Percentiles rank a stretch among this genome's conserved stretches.
Evolutionary conservation across 179 eudicot species (phyloP).

Genomic region (Beta lomatogona): DNA sequence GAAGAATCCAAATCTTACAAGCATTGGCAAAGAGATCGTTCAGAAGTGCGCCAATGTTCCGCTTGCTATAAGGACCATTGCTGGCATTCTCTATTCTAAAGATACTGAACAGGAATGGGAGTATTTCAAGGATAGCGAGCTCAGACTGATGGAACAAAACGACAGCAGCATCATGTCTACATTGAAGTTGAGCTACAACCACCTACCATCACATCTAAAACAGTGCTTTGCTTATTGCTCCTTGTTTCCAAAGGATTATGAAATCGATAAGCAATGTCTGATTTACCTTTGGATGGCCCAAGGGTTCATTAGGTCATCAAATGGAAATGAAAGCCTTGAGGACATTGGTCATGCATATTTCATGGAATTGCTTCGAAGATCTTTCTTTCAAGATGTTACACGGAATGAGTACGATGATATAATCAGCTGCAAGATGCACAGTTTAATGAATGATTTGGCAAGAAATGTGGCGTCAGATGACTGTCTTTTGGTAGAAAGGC

Average conservation of each 20-base stretch:
- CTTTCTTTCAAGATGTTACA: constrained; percentile 11
- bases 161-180: constrained; percentile 1
- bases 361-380: constrained; percentile 8
- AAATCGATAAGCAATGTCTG: constrained; percentile 5
- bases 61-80: constrained; percentile 9
- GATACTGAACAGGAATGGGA: constrained; percentile 10
- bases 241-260: constrained; percentile 11
- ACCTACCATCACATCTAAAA: constrained; percentile 9
- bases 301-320: constrained; percentile 11
- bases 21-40: not conserved
- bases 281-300: constrained; percentile 13
- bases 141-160: constrained; percentile 5
- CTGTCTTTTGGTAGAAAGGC: constrained; percentile 7
- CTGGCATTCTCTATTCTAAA: constrained; percentile 8
- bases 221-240: constrained; percentile 15
- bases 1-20: not conserved
- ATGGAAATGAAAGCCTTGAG: not conserved
- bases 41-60: constrained; percentile 9
- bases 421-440: constrained; percentile 13
- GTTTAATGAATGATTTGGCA: not conserved
- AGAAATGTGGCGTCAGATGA: not conserved
- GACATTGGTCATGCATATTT: constrained; percentile 11
- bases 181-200: constrained; percentile 4
- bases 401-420: constrained; percentile 9
- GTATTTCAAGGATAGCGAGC: constrained; percentile 5